Conservation (phyloP, 345 rosid species). For the Zanthoxylum bungeanum region DNA sequence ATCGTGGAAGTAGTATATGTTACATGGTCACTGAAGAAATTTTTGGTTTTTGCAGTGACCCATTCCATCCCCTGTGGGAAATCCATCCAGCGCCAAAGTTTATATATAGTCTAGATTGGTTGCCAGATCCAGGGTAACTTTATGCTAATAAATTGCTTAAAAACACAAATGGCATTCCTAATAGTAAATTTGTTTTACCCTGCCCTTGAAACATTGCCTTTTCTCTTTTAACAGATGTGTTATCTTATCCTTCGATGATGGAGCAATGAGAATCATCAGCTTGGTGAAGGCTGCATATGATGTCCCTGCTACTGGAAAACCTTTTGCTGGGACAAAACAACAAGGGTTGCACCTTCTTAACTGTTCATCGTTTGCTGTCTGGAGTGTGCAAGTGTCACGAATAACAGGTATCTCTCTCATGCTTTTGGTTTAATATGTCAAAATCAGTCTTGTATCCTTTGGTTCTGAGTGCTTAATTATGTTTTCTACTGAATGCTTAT, state of each 20-base stretch:
- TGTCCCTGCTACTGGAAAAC: constrained; percentile 68
- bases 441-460: neutral
- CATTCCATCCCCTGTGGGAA: constrained; percentile 81
- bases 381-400: constrained; percentile 84
- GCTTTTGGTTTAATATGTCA: neutral
- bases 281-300: constrained; percentile 74
- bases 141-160: neutral
- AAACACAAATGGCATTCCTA: constrained; percentile 2
- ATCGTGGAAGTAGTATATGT: neutral
- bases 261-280: constrained; percentile 68
- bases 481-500: neutral
- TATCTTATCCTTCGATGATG: constrained; percentile 71
- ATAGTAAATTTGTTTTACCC: constrained; percentile 12
- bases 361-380: constrained; percentile 68
- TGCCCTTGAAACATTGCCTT: constrained; percentile 8
- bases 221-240: constrained; percentile 51
- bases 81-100: constrained; percentile 60
- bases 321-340: constrained; percentile 55
- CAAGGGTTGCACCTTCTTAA: constrained; percentile 59
- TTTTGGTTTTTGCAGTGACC: constrained; percentile 58
- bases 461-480: neutral
- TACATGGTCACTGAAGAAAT: constrained; percentile 1
- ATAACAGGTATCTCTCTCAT: constrained; percentile 46
- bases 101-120: constrained; percentile 77
- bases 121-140: constrained; percentile 63